Evolutionary conservation across 1,284 basidiomycete genomes (phyloP), one percentile per base, ranked within the genome.

Genomic region (Mycena sp.): DNA sequence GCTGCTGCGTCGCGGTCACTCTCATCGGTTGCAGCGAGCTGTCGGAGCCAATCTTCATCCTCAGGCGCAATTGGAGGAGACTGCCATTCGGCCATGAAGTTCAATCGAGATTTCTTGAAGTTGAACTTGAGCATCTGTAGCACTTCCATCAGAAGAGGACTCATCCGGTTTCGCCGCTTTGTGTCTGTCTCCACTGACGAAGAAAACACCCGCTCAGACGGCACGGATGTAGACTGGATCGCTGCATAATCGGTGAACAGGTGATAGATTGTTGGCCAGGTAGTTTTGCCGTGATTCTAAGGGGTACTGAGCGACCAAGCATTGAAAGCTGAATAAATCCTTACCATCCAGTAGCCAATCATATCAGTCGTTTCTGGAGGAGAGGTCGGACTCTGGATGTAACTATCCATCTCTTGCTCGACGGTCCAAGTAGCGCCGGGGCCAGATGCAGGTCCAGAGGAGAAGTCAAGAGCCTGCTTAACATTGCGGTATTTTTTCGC

Each of bases 61-160:
- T 54, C 23, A 30, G 6, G 41, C 10, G 41, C 40, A 14, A 54
- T 54, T 10, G 17, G 44, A 19, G 43, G 30, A 21, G 38, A 3
- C 46, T 57, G 55, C 45, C 44, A 57, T 32, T 57, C 45, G 12
- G 23, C 10, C 55, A 57, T 57, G 45, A 57, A 57, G 37, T 57
- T 57, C 28, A 57, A 32, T 41, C 45, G 21, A 40, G 43, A 38
- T 40, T 48, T 57, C 54, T 57, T 57, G 54, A 38, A 57, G 19
- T 57, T 57, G 14, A 26, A 51, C 19, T 51, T 23, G 32, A 51
- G 49, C 49, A 45, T 23, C 32, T 9, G 21, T 25, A 44, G 19
- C 19, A 14, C 26, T 35, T 49, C 44, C 44, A 46, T 46, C 44
- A 46, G 17, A 3, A 35, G n/a, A 3, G 25, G 46, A 23, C 30